Evolutionary conservation across 768 basidiomycete species (phyloP).

Genomic region (Calocera viscosa): DNA sequence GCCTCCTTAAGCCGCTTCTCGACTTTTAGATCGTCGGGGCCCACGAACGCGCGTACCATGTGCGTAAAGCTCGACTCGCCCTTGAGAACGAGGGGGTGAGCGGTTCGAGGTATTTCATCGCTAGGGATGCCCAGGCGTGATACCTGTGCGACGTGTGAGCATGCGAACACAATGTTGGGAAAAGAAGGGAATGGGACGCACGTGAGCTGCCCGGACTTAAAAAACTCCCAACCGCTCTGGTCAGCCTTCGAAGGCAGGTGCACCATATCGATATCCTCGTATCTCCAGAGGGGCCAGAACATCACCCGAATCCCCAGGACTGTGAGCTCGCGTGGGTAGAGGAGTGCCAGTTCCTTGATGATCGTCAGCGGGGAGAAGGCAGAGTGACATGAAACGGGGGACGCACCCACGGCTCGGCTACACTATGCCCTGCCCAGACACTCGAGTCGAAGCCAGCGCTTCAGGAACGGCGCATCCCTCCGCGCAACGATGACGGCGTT

Average conservation of each 20-base stretch:
- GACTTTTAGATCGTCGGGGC: background rate
- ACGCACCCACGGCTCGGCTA: constrained; percentile 25
- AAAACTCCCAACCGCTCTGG: background rate
- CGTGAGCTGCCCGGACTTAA: background rate
- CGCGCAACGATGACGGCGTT: constrained; percentile 27
- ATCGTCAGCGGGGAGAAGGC: background rate
- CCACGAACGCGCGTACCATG: background rate
- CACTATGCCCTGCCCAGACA: constrained; percentile 25
- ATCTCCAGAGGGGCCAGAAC: background rate
- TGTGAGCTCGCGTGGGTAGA: background rate
- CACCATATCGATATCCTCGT: background rate
- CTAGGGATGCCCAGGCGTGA: background rate
- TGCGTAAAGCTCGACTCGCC: background rate
- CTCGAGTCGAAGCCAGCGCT: constrained; percentile 25
- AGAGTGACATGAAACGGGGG: too few relatives aligned
- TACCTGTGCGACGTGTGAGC: background rate
- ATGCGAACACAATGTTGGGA: too few relatives aligned
- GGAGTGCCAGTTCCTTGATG: background rate
- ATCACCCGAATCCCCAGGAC: background rate
- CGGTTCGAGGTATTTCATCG: background rate
- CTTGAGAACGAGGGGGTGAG: background rate
- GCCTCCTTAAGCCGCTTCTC: background rate
- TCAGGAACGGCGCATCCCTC: constrained; percentile 24
- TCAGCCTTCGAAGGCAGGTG: background rate
- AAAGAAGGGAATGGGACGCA: too few relatives aligned